A percentile compares a stretch with the other conserved stretches of the same genome.
Conservation (phyloP, 768 basidiomycete species). For the Galerina sulciceps region DNA sequence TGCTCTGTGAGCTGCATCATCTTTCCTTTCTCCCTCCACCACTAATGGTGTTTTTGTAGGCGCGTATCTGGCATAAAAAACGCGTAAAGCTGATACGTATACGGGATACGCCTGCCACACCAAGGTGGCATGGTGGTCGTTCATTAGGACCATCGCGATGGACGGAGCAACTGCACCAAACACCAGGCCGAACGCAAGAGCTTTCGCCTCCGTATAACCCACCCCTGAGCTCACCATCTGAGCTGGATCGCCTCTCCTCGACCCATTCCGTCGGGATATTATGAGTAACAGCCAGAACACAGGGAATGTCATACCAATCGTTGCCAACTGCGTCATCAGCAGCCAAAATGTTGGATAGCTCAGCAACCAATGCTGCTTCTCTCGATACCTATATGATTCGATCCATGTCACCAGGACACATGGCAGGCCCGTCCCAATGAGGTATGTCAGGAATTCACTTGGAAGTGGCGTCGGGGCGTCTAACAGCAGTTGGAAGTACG, state of each 20-base stretch:
- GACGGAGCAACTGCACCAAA: background rate
- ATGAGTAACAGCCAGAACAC: conserved; percentile 5
- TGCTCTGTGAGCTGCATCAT: background rate
- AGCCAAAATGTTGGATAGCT: conserved; percentile 7
- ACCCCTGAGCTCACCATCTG: background rate
- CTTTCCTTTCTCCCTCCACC: background rate
- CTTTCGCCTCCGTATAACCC: background rate
- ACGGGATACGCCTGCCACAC: conserved; percentile 12
- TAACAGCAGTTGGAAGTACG: conserved; percentile 8
- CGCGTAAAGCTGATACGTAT: conserved; percentile 2
- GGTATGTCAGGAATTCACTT: background rate
- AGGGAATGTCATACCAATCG: conserved; percentile 5
- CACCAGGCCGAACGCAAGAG: background rate
- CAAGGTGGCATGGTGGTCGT: conserved; percentile 3
- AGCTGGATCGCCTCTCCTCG: background rate
- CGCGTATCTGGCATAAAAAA: background rate
- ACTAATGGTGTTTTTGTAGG: background rate
- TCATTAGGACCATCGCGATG: conserved; percentile 3
- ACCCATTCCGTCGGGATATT: background rate
- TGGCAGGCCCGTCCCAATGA: conserved; percentile 9
- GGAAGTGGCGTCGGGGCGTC: background rate
- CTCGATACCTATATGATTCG: conserved; percentile 4
- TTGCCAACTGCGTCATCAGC: conserved; percentile 1
- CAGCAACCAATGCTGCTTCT: conserved; percentile 3
- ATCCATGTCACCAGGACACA: background rate